These are phyloP conservation scores for Mucor indicus DNA, from an alignment of 371 early-diverging fungal species.

Conservation along the genomic window DNA sequence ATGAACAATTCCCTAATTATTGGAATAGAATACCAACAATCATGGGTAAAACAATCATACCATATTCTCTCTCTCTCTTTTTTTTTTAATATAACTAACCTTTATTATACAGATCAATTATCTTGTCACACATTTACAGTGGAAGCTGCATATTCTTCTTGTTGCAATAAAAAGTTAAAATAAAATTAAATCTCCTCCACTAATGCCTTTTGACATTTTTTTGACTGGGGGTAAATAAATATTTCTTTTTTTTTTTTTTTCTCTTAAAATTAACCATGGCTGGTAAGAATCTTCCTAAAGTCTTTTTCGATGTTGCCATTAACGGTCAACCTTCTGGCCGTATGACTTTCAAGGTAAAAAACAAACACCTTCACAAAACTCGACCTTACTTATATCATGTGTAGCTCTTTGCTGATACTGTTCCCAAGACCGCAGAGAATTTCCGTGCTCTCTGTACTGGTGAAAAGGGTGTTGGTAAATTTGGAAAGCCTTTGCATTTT, in stretches of 20 bases:
- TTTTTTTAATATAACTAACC: too few species aligned
- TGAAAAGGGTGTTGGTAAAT: constrained; percentile 71
- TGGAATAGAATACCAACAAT: too few species aligned
- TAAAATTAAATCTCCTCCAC: too few species aligned
- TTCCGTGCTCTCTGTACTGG: constrained; percentile 86
- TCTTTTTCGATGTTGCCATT: constrained; percentile 61
- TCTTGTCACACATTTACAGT: too few species aligned
- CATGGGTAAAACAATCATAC: too few species aligned
- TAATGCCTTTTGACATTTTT: too few species aligned
- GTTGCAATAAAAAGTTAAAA: too few species aligned
- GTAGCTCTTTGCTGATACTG: constrained; percentile 86
- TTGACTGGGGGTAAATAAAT: too few species aligned
- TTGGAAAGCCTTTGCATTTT: constrained; percentile 68
- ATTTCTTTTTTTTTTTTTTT: not conserved
- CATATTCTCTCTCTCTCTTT: too few species aligned
- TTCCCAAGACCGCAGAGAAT: constrained; percentile 98
- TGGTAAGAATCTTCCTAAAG: constrained; percentile 37
- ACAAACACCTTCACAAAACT: constrained; percentile 21
- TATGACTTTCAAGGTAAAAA: constrained; percentile 51
- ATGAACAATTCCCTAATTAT: too few species aligned
- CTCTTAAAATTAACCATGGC: constrained; percentile 10
- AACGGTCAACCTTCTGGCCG: constrained; percentile 57
- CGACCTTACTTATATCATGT: constrained; percentile 5
- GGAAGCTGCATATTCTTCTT: too few species aligned
- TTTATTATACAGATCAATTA: too few species aligned